Percentiles rank a stretch among this genome's conserved stretches.
Evolutionary conservation across 768 basidiomycete genomes (phyloP).

Genomic region (Trametes cingulata): DNA sequence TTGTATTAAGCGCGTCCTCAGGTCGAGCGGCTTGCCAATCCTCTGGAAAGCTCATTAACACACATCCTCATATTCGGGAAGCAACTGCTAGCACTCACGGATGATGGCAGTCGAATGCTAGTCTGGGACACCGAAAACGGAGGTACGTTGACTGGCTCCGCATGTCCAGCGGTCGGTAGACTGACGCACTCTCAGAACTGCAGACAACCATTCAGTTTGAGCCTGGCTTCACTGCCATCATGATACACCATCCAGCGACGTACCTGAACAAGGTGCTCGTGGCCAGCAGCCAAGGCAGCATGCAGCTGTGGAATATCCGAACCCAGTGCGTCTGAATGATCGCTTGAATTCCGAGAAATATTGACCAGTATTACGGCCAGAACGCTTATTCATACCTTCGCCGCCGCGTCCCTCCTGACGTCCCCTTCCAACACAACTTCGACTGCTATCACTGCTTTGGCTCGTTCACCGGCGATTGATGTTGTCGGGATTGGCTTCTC

Average conservation of each 20-base stretch:
- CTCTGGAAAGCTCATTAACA: conserved; percentile 58
- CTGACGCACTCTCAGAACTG: conserved; percentile 43
- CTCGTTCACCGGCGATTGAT: conserved; percentile 94
- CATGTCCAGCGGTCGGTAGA: no score
- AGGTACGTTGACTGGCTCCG: conserved; percentile 42
- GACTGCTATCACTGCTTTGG: conserved; percentile 69
- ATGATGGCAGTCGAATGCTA: conserved; percentile 75
- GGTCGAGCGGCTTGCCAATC: conserved; percentile 64
- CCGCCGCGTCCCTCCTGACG: conserved; percentile 50
- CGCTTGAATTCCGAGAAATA: not conserved
- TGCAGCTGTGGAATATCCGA: conserved; percentile 94
- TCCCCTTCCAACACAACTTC: conserved; percentile 31
- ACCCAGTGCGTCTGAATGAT: conserved; percentile 56
- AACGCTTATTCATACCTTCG: conserved; percentile 80
- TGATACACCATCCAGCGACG: conserved; percentile 89
- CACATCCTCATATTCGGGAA: conserved; percentile 80
- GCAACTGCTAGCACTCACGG: conserved; percentile 75
- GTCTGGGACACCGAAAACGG: conserved; percentile 70
- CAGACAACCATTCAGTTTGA: conserved; percentile 78
- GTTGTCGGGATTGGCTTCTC: conserved; percentile 92
- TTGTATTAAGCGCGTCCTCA: conserved; percentile 26
- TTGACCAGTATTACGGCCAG: conserved; percentile 39
- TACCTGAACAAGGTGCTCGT: conserved; percentile 96
- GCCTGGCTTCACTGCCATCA: conserved; percentile 79
- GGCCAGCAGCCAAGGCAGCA: conserved; percentile 72